phyloP scores from a whole-genome alignment of 805 yeast species.

The Saccharomycopsis sp. region DNA sequence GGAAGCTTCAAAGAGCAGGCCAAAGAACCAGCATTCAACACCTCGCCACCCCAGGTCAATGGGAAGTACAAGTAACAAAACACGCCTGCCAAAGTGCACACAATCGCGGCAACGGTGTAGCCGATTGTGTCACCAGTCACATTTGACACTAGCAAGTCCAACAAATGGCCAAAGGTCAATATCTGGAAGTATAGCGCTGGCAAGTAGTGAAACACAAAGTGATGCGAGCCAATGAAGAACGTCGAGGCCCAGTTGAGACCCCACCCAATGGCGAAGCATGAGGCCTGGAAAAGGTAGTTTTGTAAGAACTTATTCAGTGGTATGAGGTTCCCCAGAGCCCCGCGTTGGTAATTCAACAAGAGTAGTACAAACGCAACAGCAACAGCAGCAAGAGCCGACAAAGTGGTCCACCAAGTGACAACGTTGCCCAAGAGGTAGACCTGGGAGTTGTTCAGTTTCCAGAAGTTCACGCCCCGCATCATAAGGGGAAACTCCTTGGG shows the following conservation, averaged over 20 bases:
- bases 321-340: slow-evolving; percentile 30
- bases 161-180: slow-evolving; percentile 51
- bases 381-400: slow-evolving; percentile 46
- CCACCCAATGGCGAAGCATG: slow-evolving; percentile 76
- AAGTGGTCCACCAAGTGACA: slow-evolving; percentile 67
- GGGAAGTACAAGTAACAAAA: neutral
- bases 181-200: slow-evolving; percentile 77
- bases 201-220: slow-evolving; percentile 75
- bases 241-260: slow-evolving; percentile 69
- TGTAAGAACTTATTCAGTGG: slow-evolving; percentile 37
- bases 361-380: slow-evolving; percentile 37
- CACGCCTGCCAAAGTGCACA: neutral
- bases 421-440: slow-evolving; percentile 63
- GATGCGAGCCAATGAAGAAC: slow-evolving; percentile 76
- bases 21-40: neutral
- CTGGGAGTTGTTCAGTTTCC: slow-evolving; percentile 54
- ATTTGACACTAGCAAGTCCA: slow-evolving; percentile 41
- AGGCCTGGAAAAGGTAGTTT: slow-evolving; percentile 57
- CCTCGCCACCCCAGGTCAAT: neutral
- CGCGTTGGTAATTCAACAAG: slow-evolving; percentile 76
- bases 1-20: neutral
- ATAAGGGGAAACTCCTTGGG: slow-evolving; percentile 90
- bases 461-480: slow-evolving; percentile 64
- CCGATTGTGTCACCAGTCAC: slow-evolving; percentile 24
- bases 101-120: neutral